Conservation (phyloP, 176 grass and related monocot species). For the Stipa capillata region DNA sequence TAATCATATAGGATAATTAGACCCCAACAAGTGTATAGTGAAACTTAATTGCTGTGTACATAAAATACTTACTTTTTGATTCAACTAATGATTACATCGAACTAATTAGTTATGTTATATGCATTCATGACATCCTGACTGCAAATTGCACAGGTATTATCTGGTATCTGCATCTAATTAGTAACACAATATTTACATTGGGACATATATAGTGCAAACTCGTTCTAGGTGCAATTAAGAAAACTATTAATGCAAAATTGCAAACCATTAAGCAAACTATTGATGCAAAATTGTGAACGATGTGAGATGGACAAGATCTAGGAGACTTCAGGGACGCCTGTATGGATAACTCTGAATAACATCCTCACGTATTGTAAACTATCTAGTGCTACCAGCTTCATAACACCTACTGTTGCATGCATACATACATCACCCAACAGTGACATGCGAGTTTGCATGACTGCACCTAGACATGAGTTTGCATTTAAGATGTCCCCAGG, state of each 20-base stretch:
- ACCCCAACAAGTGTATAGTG: not conserved
- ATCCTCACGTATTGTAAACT: not conserved
- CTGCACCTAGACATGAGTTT: no score
- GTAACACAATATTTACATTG: not conserved
- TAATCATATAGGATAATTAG: constrained; percentile 4
- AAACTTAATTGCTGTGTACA: constrained; percentile 7
- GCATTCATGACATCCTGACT: not conserved
- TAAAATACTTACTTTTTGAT: not conserved
- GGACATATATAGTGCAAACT: not conserved
- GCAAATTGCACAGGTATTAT: not conserved
- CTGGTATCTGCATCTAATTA: not conserved
- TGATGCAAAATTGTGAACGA: not conserved
- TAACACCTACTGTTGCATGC: not conserved
- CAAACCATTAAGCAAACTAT: not conserved
- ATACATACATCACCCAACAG: not conserved
- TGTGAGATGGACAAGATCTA: not conserved
- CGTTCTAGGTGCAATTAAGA: not conserved
- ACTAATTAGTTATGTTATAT: not conserved
- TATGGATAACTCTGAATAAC: not conserved
- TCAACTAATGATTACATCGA: not conserved
- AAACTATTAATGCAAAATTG: no score
- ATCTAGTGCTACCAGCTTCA: not conserved
- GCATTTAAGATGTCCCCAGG: not conserved
- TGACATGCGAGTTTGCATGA: not conserved
- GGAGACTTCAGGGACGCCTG: not conserved